phyloP scores from a whole-genome alignment of 257 asterid genomes.

The Solanum chiquidenum region DNA sequence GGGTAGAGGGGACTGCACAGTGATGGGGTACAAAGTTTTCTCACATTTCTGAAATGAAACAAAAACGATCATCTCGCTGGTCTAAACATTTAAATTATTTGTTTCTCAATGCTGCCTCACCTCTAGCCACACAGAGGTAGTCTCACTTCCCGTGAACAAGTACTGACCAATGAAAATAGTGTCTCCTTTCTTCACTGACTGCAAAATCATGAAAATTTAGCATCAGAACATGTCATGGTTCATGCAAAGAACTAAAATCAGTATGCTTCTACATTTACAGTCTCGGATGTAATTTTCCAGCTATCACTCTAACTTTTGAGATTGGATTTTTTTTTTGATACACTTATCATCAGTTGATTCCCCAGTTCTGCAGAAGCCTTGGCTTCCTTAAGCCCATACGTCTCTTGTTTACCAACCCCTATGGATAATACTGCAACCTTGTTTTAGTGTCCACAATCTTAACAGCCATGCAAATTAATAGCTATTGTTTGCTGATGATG shows the following conservation, averaged over 20 bases:
- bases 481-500: neutral
- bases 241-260: conserved; percentile 2
- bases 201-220: conserved; percentile 6
- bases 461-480: neutral
- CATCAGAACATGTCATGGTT: neutral
- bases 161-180: conserved; percentile 93
- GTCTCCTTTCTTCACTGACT: conserved; percentile 94
- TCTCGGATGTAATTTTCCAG: neutral
- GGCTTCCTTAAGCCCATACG: neutral
- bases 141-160: conserved; percentile 95
- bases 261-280: neutral
- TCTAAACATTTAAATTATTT: neutral
- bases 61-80: neutral
- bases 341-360: neutral
- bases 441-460: neutral
- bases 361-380: neutral
- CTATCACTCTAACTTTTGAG: neutral
- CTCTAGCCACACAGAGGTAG: conserved; percentile 97
- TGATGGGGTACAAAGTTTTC: neutral
- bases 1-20: neutral
- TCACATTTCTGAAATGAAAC: neutral
- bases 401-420: neutral
- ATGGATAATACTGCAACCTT: neutral
- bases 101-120: conserved; percentile 14
- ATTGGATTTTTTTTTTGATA: neutral